Evolutionary conservation across 768 basidiomycete species (phyloP).

Genomic region (Podaxis carcinomalis): DNA sequence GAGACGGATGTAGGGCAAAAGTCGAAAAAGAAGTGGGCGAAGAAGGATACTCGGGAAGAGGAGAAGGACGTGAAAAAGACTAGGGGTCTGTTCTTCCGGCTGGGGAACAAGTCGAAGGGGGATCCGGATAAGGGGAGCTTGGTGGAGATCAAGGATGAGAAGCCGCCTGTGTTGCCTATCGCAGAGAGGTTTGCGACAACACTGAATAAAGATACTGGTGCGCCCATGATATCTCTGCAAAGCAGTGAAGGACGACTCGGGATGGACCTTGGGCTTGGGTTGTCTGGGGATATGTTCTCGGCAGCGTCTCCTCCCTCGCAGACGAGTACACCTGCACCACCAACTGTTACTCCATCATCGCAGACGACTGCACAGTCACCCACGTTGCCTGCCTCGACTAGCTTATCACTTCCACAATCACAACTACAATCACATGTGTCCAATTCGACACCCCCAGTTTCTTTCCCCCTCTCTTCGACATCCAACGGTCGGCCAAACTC

Average conservation of each 20-base stretch:
- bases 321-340: neutral
- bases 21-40: constrained; percentile 15
- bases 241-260: constrained; percentile 5
- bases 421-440: neutral
- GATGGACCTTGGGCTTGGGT: constrained; percentile 2
- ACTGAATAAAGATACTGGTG: constrained; percentile 12
- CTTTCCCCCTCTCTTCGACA: neutral
- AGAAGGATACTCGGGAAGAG: constrained; percentile 3
- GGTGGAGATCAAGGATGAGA: constrained; percentile 14
- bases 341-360: neutral
- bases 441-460: neutral
- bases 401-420: neutral
- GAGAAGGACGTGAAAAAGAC: constrained; percentile 26
- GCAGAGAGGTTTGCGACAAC: constrained; percentile 44
- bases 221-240: constrained; percentile 2
- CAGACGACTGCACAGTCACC: neutral
- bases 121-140: constrained; percentile 27
- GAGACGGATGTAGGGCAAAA: constrained; percentile 35
- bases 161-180: constrained; percentile 31
- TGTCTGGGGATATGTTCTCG: constrained; percentile 9
- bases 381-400: neutral
- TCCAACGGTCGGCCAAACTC: neutral
- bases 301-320: neutral
- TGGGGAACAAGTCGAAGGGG: constrained; percentile 34
- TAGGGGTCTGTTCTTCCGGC: constrained; percentile 40